Conservation (phyloP, 163 green algal species). For the Prototheca stagnorum region DNA sequence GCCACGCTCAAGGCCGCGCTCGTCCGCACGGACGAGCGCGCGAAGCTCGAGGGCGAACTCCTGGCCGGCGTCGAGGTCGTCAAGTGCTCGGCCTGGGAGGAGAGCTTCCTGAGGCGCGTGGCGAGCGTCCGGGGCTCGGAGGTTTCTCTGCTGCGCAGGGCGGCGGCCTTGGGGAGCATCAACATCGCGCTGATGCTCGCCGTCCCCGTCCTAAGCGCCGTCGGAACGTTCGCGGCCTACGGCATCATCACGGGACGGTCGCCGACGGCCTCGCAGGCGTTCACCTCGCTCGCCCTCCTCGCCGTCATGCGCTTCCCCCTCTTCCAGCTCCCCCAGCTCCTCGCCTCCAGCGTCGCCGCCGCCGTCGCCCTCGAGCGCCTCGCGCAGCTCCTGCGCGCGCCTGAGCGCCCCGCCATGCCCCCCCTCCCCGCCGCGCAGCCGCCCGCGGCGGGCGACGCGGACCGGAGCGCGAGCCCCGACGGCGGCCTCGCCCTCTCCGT, state of each 20-base stretch:
- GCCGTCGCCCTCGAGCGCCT: conserved; percentile 31
- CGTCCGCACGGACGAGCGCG: conserved; percentile 41
- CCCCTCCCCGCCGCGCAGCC: too few species aligned
- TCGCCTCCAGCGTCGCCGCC: conserved; percentile 31
- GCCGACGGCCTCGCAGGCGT: too few species aligned
- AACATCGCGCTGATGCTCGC: too few species aligned
- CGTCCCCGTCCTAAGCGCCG: too few species aligned
- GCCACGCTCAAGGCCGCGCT: conserved; percentile 11
- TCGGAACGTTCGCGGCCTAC: too few species aligned
- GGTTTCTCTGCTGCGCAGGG: too few species aligned
- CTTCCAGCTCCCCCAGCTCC: conserved; percentile 44
- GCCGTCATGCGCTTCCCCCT: conserved; percentile 23
- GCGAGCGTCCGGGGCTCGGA: too few species aligned
- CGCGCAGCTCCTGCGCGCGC: conserved; percentile 29
- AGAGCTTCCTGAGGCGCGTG: too few species aligned
- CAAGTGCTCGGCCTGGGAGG: conserved; percentile 93
- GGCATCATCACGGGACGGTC: too few species aligned
- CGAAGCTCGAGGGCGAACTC: conserved; percentile 62
- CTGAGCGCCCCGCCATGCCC: conserved; percentile 8
- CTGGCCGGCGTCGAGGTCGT: conserved; percentile 60
- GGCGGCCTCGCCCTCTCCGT: conserved; percentile 29
- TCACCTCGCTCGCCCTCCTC: conserved; percentile 33
- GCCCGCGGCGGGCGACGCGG: conserved; percentile 9
- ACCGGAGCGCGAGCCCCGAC: conserved; percentile 6
- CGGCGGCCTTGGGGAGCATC: too few species aligned